A percentile compares a stretch with the other conserved stretches of the same genome.
These are phyloP conservation scores for Tylopilus orsonianus DNA, from an alignment of 1,284 basidiomycete species.

Conservation along the genomic window DNA sequence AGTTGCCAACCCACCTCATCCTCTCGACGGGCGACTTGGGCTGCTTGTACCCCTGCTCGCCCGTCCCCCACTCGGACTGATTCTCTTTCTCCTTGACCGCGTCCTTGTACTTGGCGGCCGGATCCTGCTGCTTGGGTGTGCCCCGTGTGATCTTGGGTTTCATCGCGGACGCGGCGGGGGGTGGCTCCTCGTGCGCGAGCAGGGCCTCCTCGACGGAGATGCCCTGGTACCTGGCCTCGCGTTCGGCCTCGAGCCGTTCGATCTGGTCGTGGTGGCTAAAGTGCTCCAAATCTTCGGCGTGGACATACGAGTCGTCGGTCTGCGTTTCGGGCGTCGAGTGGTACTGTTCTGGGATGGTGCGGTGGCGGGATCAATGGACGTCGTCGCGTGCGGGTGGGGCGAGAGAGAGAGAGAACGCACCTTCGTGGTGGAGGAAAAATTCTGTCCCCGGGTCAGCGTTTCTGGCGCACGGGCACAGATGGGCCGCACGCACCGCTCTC, in stretches of 20 bases:
- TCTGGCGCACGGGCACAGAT: no score
- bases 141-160: slow-evolving; percentile 57
- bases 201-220: slow-evolving; percentile 71
- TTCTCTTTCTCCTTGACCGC: slow-evolving; percentile 49
- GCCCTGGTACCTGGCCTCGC: slow-evolving; percentile 81
- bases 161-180: slow-evolving; percentile 16
- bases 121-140: slow-evolving; percentile 65
- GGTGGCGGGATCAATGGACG: neutral
- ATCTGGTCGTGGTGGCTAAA: slow-evolving; percentile 88
- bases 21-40: slow-evolving; percentile 68
- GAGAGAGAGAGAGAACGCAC: slow-evolving; percentile 37
- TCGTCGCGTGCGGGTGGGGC: no score
- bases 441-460: no score
- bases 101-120: slow-evolving; percentile 55
- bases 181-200: slow-evolving; percentile 42
- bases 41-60: slow-evolving; percentile 72
- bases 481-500: slow-evolving; percentile 64
- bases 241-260: slow-evolving; percentile 82
- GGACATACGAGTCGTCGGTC: slow-evolving; percentile 91
- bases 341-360: slow-evolving; percentile 63
- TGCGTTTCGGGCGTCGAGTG: slow-evolving; percentile 97
- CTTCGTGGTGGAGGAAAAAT: slow-evolving; percentile 94
- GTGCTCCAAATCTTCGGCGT: slow-evolving; percentile 89
- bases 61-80: slow-evolving; percentile 70
- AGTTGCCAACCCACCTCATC: slow-evolving; percentile 47